Conservation (phyloP, 2,329 filamentous ascomycete species). For the Phialophora expanda region DNA sequence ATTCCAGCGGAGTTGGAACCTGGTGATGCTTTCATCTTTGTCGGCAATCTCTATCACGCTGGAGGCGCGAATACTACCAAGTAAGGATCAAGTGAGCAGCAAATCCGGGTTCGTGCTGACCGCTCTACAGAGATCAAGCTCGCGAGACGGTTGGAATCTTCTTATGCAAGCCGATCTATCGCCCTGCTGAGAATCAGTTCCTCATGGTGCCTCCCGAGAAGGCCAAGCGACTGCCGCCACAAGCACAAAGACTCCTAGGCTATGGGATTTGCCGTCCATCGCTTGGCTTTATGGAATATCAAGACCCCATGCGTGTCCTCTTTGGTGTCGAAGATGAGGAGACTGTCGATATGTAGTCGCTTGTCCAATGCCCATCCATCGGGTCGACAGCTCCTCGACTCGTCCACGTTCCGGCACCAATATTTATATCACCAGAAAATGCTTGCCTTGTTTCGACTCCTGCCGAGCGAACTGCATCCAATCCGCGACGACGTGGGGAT, state of each 20-base stretch:
- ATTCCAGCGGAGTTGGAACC: conserved; percentile 44
- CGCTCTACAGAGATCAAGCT: conserved; percentile 26
- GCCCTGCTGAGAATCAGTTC: conserved; percentile 42
- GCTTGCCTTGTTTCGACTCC: conserved; percentile 20
- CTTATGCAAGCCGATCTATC: conserved; percentile 33
- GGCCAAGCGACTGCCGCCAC: conserved; percentile 34
- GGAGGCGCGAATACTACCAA: conserved; percentile 42
- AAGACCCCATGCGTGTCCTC: conserved; percentile 38
- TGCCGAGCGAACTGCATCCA: conserved; percentile 32
- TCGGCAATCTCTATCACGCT: conserved; percentile 46
- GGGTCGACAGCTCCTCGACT: neutral
- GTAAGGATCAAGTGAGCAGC: conserved; percentile 8
- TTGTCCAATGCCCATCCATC: neutral
- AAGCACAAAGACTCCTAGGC: conserved; percentile 40
- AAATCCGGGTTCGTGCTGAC: conserved; percentile 9
- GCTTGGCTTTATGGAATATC: conserved; percentile 38
- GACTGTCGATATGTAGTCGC: conserved; percentile 43
- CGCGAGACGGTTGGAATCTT: conserved; percentile 36
- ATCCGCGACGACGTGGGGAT: conserved; percentile 4
- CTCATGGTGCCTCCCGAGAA: conserved; percentile 38
- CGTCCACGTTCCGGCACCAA: neutral
- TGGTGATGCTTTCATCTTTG: conserved; percentile 48
- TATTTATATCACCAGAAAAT: conserved; percentile 31
- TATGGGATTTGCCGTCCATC: conserved; percentile 39
- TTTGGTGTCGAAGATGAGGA: conserved; percentile 44